Evolutionary conservation across 2,329 filamentous ascomycete genomes (phyloP).

Genomic region (Periglandula ipomoeae): DNA sequence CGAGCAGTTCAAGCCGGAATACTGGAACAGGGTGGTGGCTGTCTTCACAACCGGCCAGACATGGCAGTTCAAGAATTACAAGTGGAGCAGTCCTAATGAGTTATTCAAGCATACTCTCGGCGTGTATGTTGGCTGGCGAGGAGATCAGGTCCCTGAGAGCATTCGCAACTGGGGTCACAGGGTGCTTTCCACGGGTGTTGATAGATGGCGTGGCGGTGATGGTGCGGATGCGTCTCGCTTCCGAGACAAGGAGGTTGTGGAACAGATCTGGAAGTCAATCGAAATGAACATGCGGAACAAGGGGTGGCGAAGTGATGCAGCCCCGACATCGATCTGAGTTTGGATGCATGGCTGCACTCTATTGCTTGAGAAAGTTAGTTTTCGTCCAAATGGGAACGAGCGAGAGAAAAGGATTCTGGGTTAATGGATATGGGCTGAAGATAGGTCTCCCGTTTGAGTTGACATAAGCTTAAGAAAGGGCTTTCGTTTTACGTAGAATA

Average conservation of each 20-base stretch:
- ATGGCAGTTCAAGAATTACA: constrained; percentile 99
- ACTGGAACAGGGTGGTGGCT: constrained; percentile 90
- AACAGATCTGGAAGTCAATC: constrained; percentile 83
- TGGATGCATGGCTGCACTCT: not conserved
- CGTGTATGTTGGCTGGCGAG: constrained; percentile 84
- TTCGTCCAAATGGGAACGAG: too few relatives aligned
- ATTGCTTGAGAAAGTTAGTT: too few relatives aligned
- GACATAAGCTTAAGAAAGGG: too few relatives aligned
- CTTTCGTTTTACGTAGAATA: too few relatives aligned
- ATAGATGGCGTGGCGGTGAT: constrained; percentile 61
- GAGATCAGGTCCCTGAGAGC: constrained; percentile 67
- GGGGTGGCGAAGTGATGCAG: constrained; percentile 70
- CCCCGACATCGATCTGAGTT: constrained; percentile 44
- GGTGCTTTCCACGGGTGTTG: constrained; percentile 70
- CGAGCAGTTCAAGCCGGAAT: constrained; percentile 93
- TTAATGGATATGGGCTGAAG: too few relatives aligned
- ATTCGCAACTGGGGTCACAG: constrained; percentile 80
- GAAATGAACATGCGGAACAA: constrained; percentile 79
- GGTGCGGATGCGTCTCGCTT: constrained; percentile 53
- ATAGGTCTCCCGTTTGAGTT: too few relatives aligned
- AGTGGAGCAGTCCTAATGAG: constrained; percentile 82
- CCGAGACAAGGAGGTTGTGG: constrained; percentile 86
- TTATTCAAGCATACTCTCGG: constrained; percentile 84
- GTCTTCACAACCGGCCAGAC: constrained; percentile 96
- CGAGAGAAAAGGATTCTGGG: too few relatives aligned